These are phyloP conservation scores for Dioszegia crocea DNA, from an alignment of 768 basidiomycete species.

Conservation along the genomic window DNA sequence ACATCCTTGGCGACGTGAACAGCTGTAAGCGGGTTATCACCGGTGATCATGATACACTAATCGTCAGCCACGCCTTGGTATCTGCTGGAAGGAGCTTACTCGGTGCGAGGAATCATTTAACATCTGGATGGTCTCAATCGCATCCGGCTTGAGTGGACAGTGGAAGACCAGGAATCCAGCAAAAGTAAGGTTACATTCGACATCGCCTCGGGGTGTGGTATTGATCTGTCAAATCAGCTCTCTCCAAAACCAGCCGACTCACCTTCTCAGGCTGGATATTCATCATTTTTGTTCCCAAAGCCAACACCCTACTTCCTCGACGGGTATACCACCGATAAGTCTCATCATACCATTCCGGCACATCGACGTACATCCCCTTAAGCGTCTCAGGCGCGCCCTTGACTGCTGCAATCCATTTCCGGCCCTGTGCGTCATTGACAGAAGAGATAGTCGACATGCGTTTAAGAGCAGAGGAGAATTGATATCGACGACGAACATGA, in stretches of 20 bases:
- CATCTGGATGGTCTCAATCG: slow-evolving; percentile 85
- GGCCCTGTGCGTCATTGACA: slow-evolving; percentile 33
- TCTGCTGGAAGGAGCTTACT: slow-evolving; percentile 56
- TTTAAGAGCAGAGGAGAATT: slow-evolving; percentile 95
- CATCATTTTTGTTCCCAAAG: slow-evolving; percentile 81
- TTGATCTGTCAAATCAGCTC: slow-evolving; percentile 70
- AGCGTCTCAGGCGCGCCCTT: slow-evolving; percentile 99
- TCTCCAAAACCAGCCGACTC: slow-evolving; percentile 41
- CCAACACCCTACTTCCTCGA: slow-evolving; percentile 87
- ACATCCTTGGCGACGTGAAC: slow-evolving; percentile 93
- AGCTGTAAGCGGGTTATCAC: slow-evolving; percentile 95
- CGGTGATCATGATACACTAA: slow-evolving; percentile 98
- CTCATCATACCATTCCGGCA: slow-evolving; percentile 81
- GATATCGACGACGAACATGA: slow-evolving; percentile 82
- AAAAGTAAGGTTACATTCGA: slow-evolving; percentile 74
- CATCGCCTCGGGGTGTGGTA: slow-evolving; percentile 72
- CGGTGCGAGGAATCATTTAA: slow-evolving; percentile 92
- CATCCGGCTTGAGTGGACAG: slow-evolving; percentile 92
- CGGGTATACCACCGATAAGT: slow-evolving; percentile 93
- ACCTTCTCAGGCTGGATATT: slow-evolving; percentile 73
- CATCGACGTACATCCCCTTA: slow-evolving; percentile 69
- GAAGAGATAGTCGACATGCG: slow-evolving; percentile 86
- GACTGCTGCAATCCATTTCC: slow-evolving; percentile 57
- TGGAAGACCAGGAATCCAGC: slow-evolving; percentile 99
- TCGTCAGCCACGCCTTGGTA: slow-evolving; percentile 1